Evolutionary conservation across 73 alveolate genomes (phyloP).

Genomic region (Paramecium bursaria): DNA sequence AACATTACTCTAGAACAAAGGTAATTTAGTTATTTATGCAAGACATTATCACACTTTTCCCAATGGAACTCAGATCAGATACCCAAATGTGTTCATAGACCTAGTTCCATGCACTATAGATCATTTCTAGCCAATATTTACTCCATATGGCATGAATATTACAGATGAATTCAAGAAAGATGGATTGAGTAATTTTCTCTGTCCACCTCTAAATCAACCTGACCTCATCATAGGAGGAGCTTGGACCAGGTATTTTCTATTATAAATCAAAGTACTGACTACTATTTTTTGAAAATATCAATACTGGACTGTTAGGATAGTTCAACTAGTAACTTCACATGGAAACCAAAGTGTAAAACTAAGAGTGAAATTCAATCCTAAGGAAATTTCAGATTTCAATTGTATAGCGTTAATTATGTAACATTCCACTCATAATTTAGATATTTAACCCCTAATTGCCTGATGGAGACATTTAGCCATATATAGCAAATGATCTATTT

Average conservation of each 20-base stretch:
- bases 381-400: neutral
- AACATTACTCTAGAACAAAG: slow-evolving; percentile 11
- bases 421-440: neutral
- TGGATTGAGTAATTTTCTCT: slow-evolving; percentile 48
- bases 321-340: neutral
- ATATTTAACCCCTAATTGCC: neutral
- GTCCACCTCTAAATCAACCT: slow-evolving; percentile 48
- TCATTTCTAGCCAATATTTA: neutral
- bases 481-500: neutral
- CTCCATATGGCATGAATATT: neutral
- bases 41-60: slow-evolving; percentile 3
- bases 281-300: neutral
- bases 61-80: slow-evolving; percentile 40
- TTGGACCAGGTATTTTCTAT: neutral
- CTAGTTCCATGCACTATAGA: neutral
- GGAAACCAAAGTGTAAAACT: neutral
- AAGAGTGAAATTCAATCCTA: neutral
- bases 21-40: too few species aligned
- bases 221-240: slow-evolving; percentile 10
- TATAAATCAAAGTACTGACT: neutral
- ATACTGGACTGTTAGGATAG: neutral
- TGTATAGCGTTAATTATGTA: neutral
- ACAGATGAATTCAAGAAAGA: neutral
- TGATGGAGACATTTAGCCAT: neutral
- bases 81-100: slow-evolving; percentile 1